Percentiles rank a stretch among this genome's conserved stretches.
phyloP scores from a whole-genome alignment of 331 rosid species.

The Erythrophleum ivorense region DNA sequence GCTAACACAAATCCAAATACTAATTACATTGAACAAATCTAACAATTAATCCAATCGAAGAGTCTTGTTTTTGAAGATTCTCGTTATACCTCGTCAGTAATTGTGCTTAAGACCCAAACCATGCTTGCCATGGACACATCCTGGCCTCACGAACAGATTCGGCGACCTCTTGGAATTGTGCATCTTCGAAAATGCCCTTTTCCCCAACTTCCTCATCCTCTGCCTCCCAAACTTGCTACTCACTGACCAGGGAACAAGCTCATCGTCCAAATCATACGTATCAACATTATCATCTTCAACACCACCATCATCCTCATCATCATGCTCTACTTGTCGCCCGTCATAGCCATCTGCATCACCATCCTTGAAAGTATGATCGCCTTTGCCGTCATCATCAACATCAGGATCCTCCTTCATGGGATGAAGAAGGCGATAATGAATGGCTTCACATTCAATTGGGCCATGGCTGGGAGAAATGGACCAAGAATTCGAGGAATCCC shows the following conservation, averaged over 20 bases:
- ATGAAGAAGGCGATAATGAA: neutral
- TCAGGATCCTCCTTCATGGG: neutral
- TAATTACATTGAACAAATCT: constrained; percentile 32
- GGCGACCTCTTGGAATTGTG: constrained; percentile 64
- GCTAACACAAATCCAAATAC: constrained; percentile 6
- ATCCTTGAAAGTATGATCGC: neutral
- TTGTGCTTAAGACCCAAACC: constrained; percentile 83
- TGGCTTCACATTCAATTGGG: constrained; percentile 37
- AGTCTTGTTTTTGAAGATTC: neutral
- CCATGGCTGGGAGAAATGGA: constrained; percentile 1
- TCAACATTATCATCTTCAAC: neutral
- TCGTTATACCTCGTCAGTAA: constrained; percentile 27
- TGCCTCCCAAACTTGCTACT: constrained; percentile 64
- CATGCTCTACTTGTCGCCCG: constrained; percentile 11
- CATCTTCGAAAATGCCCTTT: constrained; percentile 73
- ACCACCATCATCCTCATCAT: constrained; percentile 35
- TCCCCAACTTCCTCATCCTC: constrained; percentile 92
- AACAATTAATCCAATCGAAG: constrained; percentile 28
- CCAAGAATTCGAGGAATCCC: constrained; percentile 30
- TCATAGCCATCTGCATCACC: neutral
- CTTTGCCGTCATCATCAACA: neutral
- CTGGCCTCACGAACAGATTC: constrained; percentile 60
- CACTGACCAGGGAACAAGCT: constrained; percentile 84
- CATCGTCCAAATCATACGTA: constrained; percentile 68
- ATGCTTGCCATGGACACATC: constrained; percentile 87